Evolutionary conservation across 2,329 filamentous ascomycete species (phyloP), one percentile per base, ranked within the genome.

Genomic region (Colletotrichum lini): DNA sequence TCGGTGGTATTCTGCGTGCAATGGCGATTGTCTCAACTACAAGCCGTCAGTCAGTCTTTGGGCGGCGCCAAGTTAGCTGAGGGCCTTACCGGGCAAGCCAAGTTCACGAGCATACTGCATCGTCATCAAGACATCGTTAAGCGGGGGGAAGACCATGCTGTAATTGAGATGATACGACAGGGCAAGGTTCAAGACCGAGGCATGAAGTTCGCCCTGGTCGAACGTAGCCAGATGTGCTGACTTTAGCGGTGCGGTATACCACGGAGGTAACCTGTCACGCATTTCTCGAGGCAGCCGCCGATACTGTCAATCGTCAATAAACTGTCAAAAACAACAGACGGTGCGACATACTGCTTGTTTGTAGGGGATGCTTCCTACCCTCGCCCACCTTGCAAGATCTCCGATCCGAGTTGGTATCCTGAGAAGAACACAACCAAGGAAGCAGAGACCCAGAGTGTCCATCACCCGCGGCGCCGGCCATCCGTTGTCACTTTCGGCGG

Each of bases 401-500:
- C 90, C 92, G 9, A 96, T 83, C 26, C 91, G 90, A n/a, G 94
- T 86, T 0, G 95, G 94, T 67, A 96, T 85, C 67, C 92, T 90
- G 75, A 98, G 84, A 35, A 98, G 84, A 56, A 96, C 77, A 47
- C 90, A 90, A 1, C 90, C 95, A 44, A 98, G 81, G 82, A 98
- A 98, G 78, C 93, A 95, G 13, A 98, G 79, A 1, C 87, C 91
- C 63, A 98, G 81, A 0, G 92, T 92, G 75, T 98, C 95, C 52
- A 93, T 83, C 45, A 97, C 83, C 62, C 84, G 90, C 1, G 95
- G 95, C 75, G 89, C 76, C 58, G 86, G 84, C 84, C 89, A 88
- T 54, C 84, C 79, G 74, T 84, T 80, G 7, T 84, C 84, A 35
- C 82, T 77, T 67, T 85, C 82, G 16, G 84, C 77, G 15, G 75